phyloP scores from a whole-genome alignment of 75 land plant species.

The Sequoiadendron giganteum region DNA sequence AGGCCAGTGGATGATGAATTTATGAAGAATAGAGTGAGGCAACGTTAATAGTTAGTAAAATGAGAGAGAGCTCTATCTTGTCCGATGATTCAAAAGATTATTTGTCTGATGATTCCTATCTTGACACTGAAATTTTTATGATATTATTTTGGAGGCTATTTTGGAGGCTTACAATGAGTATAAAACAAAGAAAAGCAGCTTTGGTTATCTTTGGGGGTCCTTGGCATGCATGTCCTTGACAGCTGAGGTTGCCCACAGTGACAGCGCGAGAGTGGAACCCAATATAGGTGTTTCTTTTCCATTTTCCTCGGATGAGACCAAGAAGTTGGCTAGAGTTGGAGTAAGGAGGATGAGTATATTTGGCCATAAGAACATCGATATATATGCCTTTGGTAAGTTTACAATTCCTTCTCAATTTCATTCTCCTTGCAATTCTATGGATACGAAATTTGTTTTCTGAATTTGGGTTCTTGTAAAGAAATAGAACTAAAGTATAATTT shows the following conservation, averaged over 20 bases:
- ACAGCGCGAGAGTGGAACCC: constrained; percentile 37
- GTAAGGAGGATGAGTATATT: constrained; percentile 74
- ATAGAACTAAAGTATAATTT: background rate
- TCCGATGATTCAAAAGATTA: too few species aligned
- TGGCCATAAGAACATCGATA: constrained; percentile 86
- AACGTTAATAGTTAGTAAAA: too few species aligned
- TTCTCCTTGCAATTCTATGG: background rate
- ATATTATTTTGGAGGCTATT: too few species aligned
- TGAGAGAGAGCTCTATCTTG: too few species aligned
- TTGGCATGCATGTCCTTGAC: constrained; percentile 30
- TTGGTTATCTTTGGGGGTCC: constrained; percentile 29
- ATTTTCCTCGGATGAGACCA: constrained; percentile 29
- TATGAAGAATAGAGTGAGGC: too few species aligned
- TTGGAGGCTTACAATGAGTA: background rate
- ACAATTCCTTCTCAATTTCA: background rate
- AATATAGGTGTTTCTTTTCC: constrained; percentile 77
- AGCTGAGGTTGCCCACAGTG: constrained; percentile 12
- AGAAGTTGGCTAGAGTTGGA: constrained; percentile 68
- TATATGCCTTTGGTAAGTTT: constrained; percentile 83
- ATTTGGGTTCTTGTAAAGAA: background rate
- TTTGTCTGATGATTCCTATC: too few species aligned
- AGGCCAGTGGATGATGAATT: too few species aligned
- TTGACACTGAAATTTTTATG: too few species aligned
- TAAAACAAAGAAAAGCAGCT: background rate
- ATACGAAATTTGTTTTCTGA: background rate